Evolutionary conservation across 2,329 filamentous ascomycete species (phyloP), one percentile per base, ranked within the genome.

Genomic region (Fonsecaea multimorphosa): DNA sequence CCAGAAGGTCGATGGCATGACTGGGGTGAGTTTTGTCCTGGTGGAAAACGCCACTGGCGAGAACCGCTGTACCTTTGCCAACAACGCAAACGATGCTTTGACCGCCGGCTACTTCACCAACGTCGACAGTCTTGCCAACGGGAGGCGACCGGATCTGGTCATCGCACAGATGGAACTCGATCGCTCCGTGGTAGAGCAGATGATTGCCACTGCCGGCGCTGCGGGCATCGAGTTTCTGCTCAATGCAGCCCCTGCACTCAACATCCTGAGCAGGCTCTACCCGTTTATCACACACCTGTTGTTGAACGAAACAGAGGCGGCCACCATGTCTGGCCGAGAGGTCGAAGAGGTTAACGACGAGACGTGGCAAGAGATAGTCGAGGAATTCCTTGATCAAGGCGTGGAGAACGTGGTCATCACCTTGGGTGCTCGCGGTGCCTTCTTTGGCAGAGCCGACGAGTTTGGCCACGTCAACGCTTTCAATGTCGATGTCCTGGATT

Each of bases 11-110:
- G 79, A 77, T 1, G 76, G 79, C 72, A 80, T 79, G 73, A 83
- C 81, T 1, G 82, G 82, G 0, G 78, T 81, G 7, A 81, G 81
- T 1, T 80, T 81, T 34, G 83, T 84, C 61, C 76, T 82, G 12
- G 81, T 84, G 0, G 82, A 84, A 63, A 80, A 79, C 8, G 73
- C 73, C 2, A 79, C 74, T 1, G 82, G 83, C 2, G 78, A 84
- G 73, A 84, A 83, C 58, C 72, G 81, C 40, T 83, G 83, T 61
- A 73, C 84, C 73, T 78, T 83, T 34, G 78, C 77, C n/a, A 76
- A 78, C 0, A 80, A 81, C 24, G 83, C 82, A 1, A 84, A 84
- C 64, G 76, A 77, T 29, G 75, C 76, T 16, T 79, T 40, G 53
- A 38, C n/a, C 1, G 22, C 16, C 2, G 40, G 49, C 4, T 36